Conservation (phyloP, 2,329 filamentous ascomycete species). For the Aureobasidium sp. region DNA sequence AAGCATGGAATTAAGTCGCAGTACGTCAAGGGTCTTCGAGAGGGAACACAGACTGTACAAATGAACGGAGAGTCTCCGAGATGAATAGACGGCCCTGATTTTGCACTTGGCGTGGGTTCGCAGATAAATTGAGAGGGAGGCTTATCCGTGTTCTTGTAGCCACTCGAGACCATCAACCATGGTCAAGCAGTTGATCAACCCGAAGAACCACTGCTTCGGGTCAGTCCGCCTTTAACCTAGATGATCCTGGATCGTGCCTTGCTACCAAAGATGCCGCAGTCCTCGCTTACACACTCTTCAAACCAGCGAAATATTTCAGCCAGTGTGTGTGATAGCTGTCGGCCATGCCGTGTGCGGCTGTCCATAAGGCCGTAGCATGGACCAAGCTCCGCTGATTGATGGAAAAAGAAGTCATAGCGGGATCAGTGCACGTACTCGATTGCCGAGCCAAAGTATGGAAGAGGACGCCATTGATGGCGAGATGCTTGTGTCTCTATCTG, state of each 20-base stretch:
- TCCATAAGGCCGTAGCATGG: not conserved
- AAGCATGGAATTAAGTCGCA: not conserved
- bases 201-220: slow-evolving; percentile 1
- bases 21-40: not conserved
- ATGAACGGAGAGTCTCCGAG: not conserved
- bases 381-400: not conserved
- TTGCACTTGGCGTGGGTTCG: not conserved
- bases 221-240: not conserved
- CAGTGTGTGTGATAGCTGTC: not conserved
- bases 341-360: slow-evolving; percentile 1
- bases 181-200: not conserved
- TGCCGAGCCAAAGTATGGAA: not conserved
- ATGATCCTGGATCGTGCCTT: not conserved
- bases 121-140: not conserved
- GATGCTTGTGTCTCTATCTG: not conserved
- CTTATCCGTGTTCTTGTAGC: slow-evolving; percentile 1
- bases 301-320: not conserved
- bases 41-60: not conserved
- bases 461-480: not conserved
- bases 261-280: not conserved
- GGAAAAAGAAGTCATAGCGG: not conserved
- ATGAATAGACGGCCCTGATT: not conserved
- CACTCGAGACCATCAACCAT: not conserved
- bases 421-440: not conserved
- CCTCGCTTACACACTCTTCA: not conserved